Evolutionary conservation across 1,284 basidiomycete species (phyloP).

Genomic region (Cryptococcus sp.): DNA sequence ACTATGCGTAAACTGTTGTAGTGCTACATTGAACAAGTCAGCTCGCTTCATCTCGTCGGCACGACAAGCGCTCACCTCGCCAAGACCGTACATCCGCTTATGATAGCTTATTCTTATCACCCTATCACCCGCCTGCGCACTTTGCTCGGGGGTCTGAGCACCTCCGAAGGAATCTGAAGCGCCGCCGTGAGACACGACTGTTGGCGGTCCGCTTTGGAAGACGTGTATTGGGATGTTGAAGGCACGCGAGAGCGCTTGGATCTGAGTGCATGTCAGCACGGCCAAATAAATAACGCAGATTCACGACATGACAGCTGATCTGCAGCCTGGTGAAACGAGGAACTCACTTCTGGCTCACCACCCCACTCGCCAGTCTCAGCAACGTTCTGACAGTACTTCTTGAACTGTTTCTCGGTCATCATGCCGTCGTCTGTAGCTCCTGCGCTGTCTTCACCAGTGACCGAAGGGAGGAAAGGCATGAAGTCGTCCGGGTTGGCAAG

Average conservation of each 20-base stretch:
- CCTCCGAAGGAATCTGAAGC: conserved; percentile 45
- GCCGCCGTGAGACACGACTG: conserved; percentile 75
- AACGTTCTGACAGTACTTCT: conserved; percentile 76
- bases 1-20: conserved; percentile 27
- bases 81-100: conserved; percentile 85
- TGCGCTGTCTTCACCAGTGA: conserved; percentile 71
- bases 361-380: conserved; percentile 90
- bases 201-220: conserved; percentile 78
- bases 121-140: conserved; percentile 54
- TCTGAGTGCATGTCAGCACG: conserved; percentile 52
- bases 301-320: neutral
- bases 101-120: conserved; percentile 84
- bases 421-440: conserved; percentile 70
- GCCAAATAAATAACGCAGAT: neutral
- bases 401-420: conserved; percentile 71
- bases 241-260: conserved; percentile 82
- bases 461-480: conserved; percentile 85
- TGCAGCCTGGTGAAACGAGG: neutral
- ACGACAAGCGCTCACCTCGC: conserved; percentile 67
- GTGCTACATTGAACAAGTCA: conserved; percentile 18
- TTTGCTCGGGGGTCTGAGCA: conserved; percentile 48
- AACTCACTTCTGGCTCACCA: conserved; percentile 81
- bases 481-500: conserved; percentile 84
- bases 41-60: neutral
- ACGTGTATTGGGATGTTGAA: conserved; percentile 88